Base-by-base conservation (phyloP, 345 rosid species). In the Aquilaria malaccensis region DNA sequence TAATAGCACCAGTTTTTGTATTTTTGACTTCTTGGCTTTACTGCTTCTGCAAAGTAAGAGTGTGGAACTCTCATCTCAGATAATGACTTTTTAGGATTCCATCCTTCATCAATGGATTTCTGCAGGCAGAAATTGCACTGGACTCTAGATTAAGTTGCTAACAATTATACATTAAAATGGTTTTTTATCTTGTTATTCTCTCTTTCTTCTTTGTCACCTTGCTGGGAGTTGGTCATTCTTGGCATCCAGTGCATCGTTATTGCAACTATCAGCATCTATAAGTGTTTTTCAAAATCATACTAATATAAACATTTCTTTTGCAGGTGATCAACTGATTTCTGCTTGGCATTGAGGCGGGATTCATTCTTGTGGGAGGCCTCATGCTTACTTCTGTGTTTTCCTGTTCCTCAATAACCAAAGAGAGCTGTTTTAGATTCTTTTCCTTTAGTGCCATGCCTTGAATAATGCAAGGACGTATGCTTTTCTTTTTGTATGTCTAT, bases 241-340 rank as follows among this genome's bases (percentile, higher is more conserved):
- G 6, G 6, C 43, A 37, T 37, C 43, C 43, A 4, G 5, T 37
- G 43, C 5, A 37, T 37, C 43, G 9, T 1, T n/a, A 10, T 14
- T 33, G 56, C 31, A 33, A 61, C 11, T 50, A 6, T 14, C 22
- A 33, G 33, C 14, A 12, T 51, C 6, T 10, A 33, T 33, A 45
- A n/a, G 46, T 45, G 46, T 45, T 33, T 41, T 11, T 11, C 37
- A 11, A 45, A 5, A n/a, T 43, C 11, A 13, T 47, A 48, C 6
- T 0, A 13, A 30, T 47, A 6, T 33, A 47, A 52, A 30, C 53
- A 47, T 46, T 30, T 33, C 46, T 48, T 2, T 45, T 57, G 50
- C 56, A 65, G 68, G 56, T 65, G 62, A 65, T 65, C 51, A 22
- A 43, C 58, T 51, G 33, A 41, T 52, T 52, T 9, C 10, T 9